These are phyloP conservation scores for Xylaria curta DNA, from an alignment of 495 filamentous ascomycete species.

Conservation along the genomic window DNA sequence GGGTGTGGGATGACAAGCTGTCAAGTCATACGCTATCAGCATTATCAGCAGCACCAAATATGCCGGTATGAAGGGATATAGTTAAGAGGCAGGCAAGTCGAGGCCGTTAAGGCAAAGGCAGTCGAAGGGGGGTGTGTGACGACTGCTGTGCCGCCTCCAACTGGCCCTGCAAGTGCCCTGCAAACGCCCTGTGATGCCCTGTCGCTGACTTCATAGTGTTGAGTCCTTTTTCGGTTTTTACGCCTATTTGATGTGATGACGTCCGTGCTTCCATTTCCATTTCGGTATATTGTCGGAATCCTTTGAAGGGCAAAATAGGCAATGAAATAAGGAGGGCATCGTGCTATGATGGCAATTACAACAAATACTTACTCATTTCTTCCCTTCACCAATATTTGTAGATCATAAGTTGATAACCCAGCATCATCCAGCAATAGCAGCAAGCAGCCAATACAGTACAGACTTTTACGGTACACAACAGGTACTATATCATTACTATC, in stretches of 20 bases:
- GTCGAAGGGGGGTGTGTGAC: slow-evolving; percentile 9
- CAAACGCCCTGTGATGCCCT: background rate
- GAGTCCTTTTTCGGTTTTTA: background rate
- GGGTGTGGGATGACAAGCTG: background rate
- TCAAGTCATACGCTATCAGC: slow-evolving; percentile 6
- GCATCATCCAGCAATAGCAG: background rate
- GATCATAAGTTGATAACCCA: background rate
- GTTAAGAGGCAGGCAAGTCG: no score
- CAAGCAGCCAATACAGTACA: no score
- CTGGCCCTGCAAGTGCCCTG: slow-evolving; percentile 6
- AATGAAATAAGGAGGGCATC: slow-evolving; percentile 3
- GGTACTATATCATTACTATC: background rate
- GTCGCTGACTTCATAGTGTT: slow-evolving; percentile 4
- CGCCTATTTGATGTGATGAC: slow-evolving; percentile 1
- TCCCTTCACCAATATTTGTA: background rate
- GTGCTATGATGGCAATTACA: background rate
- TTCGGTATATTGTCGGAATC: slow-evolving; percentile 9
- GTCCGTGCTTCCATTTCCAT: background rate
- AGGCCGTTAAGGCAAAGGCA: background rate
- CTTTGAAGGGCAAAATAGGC: background rate
- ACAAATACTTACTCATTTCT: background rate
- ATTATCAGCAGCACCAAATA: background rate
- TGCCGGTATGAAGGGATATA: background rate
- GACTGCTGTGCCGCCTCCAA: slow-evolving; percentile 24
- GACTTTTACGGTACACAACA: background rate